Evolutionary conservation across 2,329 filamentous ascomycete genomes (phyloP), one percentile per base, ranked within the genome.

Genomic region (Microdochium nivale): DNA sequence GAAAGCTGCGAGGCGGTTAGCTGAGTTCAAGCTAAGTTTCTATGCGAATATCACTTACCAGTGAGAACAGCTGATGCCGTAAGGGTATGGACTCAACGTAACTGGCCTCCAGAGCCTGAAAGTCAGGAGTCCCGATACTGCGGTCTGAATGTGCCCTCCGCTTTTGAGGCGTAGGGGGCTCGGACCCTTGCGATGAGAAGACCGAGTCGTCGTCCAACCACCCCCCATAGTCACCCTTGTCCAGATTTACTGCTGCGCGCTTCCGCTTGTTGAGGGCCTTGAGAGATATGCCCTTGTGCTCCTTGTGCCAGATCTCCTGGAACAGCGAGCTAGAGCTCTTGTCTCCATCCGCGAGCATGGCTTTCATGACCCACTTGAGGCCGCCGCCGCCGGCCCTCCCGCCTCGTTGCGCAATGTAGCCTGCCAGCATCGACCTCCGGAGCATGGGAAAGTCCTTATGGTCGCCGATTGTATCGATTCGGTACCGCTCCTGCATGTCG

Each of bases 281-380:
- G 47, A 59, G 69, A 55, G 68, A 73, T 48, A 59, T 66, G 56
- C 70, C 71, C 53, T 69, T 75, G 2, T 78, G 79, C 66, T 91
- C 88, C 50, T 80, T 79, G 23, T 77, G 73, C 69, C 87, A 92
- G 3, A 91, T 70, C 60, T 88, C 83, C 2, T 72, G 73, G 59
- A 83, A 90, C 8, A 79, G 72, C 1, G 71, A 76, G 40, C 76
- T 65, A 2, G 72, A 72, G 16, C 79, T 67, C n/a, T 71, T 63
- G 25, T 70, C 72, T 2, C 84, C 87, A 57, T 86, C 82, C 0
- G 86, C 83, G 50, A 90, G 78, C 5, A 90, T 72, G 1, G 86
- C 84, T 55, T 80, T 79, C 53, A 87, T 71, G 11, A 90, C 77
- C 32, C 78, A 75, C 52, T 76, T 76, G 50, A 75, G 58, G 3